Evolutionary conservation across 2,329 filamentous ascomycete species (phyloP), one percentile per base, ranked within the genome.

Genomic region (Alternaria angustiovoidea): DNA sequence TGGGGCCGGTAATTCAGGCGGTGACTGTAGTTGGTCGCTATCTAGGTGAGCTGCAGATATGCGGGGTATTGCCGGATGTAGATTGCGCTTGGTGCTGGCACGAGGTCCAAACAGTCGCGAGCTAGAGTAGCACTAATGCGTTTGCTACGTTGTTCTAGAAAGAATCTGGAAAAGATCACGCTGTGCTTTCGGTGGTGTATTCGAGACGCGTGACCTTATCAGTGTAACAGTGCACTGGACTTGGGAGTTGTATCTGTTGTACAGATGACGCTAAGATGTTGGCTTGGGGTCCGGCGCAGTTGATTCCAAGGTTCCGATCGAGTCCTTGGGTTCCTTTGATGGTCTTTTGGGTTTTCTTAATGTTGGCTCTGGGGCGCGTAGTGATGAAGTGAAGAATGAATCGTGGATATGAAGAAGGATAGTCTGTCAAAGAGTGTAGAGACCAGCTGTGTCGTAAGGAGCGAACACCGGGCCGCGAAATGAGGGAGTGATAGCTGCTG

Each of bases 361-460:
- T 59, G 64, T 70, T 68, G 74, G 59, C 61, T 73, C 77, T 53
- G 75, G 74, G 75, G 74, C 72, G 61, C 20, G 65, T 63, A 57
- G 44, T 24, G 60, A 55, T 60, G 54, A 64, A 66, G 28, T 53
- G 42, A 57, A 54, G 48, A 63, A 68, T 54, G 63, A 67, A 60
- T 62, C 54, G 63, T 57, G 56, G 51, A 22, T 52, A 49, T 34
- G 43, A 70, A 70, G 61, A 67, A 69, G 66, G 59, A 56, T 61
- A 59, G 68, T 75, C 72, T 77, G 64, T 75, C 72, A 79, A 79
- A 77, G 77, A 78, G 73, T 72, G 66, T 62, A 62, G 49, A 57
- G 64, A 68, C 72, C 67, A 72, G 73, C 71, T 69, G 70, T 72
- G 74, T 74, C 72, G 73, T 78, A 78, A 79, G 67, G 77, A 80